Conservation (phyloP, 192 early-diverging fungal genomes). For the Backusella australiensis region DNA sequence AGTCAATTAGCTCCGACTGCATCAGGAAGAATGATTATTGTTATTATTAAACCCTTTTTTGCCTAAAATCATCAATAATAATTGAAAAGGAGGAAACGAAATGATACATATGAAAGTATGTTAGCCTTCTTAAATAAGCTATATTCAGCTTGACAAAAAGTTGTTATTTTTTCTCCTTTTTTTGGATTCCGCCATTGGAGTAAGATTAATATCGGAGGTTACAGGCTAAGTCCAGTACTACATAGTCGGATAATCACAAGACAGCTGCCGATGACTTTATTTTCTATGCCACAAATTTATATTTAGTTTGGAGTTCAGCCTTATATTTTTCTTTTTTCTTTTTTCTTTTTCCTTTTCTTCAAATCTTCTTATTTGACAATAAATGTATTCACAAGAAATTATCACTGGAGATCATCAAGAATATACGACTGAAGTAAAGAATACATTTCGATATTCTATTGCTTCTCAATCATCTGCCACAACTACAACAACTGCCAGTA, state of each 20-base stretch:
- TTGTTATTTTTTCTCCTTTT: neutral
- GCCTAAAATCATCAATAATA: neutral
- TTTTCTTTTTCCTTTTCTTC: neutral
- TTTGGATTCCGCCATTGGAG: neutral
- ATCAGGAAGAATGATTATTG: neutral
- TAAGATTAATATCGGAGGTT: neutral
- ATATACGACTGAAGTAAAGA: neutral
- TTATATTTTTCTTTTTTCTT: neutral
- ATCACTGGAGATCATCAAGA: neutral
- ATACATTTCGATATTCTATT: slow-evolving; percentile 8
- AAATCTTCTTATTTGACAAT: neutral
- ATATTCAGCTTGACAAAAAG: neutral
- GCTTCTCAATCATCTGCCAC: slow-evolving; percentile 6
- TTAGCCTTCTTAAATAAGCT: neutral
- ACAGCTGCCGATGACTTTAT: neutral
- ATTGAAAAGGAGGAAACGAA: neutral
- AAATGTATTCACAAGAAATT: neutral
- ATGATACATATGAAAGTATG: neutral
- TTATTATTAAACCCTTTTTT: neutral
- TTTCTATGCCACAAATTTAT: slow-evolving; percentile 3
- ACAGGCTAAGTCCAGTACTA: neutral
- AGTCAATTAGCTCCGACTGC: neutral
- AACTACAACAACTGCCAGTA: neutral
- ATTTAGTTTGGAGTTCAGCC: slow-evolving; percentile 1
- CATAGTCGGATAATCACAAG: slow-evolving; percentile 5